Evolutionary conservation across 1,284 basidiomycete species (phyloP).

Genomic region (Athelia psychrophila): DNA sequence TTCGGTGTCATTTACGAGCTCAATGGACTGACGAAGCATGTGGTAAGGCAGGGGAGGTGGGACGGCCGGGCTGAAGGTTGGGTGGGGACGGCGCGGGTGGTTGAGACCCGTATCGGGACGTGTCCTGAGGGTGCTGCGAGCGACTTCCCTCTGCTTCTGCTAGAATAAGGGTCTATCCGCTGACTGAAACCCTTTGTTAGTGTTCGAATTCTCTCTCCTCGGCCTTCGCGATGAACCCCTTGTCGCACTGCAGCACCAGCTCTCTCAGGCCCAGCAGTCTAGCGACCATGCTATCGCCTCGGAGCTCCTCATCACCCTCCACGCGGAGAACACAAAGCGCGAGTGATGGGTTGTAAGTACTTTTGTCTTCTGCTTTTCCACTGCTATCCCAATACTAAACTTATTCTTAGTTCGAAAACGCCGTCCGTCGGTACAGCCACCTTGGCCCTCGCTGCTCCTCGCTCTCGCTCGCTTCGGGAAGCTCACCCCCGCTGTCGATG

Average conservation of each 20-base stretch:
- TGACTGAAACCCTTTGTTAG: constrained; percentile 4
- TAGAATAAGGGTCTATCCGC: constrained; percentile 4
- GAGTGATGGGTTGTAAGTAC: constrained; percentile 75
- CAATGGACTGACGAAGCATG: constrained; percentile 78
- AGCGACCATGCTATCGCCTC: constrained; percentile 44
- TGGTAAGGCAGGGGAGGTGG: constrained; percentile 72
- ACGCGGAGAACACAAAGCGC: constrained; percentile 77
- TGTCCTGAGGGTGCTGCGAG: constrained; percentile 83
- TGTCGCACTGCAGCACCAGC: constrained; percentile 59
- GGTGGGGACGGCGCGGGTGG: too few relatives aligned
- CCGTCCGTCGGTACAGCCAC: constrained; percentile 79
- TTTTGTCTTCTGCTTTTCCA: constrained; percentile 6
- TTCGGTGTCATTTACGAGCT: constrained; percentile 86
- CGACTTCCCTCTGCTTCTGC: constrained; percentile 12
- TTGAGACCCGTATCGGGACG: constrained; percentile 76
- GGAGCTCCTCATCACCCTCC: constrained; percentile 59
- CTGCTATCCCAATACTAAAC: constrained; percentile 1
- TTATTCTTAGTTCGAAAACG: constrained; percentile 70
- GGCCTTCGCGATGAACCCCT: constrained; percentile 83
- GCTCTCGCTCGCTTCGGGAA: constrained; percentile 67
- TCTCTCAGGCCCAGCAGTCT: neutral
- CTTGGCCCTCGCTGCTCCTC: constrained; percentile 81
- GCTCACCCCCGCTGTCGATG: constrained; percentile 46
- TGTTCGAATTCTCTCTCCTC: constrained; percentile 91
- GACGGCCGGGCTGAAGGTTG: too few relatives aligned